Conservation (phyloP, 148 eudicot genomes). For the Rhododendron vialii region DNA sequence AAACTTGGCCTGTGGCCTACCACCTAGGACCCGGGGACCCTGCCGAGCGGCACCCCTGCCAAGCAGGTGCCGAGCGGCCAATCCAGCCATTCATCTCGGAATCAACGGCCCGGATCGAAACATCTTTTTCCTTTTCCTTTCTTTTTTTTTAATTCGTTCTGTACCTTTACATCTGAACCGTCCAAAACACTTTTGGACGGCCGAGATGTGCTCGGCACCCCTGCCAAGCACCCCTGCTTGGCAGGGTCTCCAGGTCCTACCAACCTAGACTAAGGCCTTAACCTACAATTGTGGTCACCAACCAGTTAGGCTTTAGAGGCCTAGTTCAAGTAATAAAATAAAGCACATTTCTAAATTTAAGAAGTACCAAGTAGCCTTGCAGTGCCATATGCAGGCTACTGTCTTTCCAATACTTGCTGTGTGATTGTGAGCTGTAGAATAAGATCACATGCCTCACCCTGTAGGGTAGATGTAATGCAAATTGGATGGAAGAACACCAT, state of each 20-base stretch:
- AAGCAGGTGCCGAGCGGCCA: too few relatives aligned
- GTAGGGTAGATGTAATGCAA: background rate
- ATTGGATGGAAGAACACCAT: background rate
- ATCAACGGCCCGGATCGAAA: too few relatives aligned
- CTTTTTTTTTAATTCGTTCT: too few relatives aligned
- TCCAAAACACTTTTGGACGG: too few relatives aligned
- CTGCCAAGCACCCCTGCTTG: too few relatives aligned
- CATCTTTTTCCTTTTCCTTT: too few relatives aligned
- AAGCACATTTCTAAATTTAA: background rate
- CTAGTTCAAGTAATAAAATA: background rate
- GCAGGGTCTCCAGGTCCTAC: too few relatives aligned
- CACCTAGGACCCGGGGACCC: too few relatives aligned
- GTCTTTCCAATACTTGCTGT: background rate
- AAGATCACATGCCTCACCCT: background rate
- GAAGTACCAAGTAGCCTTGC: background rate
- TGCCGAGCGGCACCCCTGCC: too few relatives aligned
- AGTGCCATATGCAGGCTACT: background rate
- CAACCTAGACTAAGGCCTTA: background rate
- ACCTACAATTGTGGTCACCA: background rate
- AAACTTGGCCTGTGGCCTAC: background rate
- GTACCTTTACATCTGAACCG: too few relatives aligned
- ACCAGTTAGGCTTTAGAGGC: background rate
- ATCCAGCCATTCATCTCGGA: too few relatives aligned
- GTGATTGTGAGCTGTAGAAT: background rate
- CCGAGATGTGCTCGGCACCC: too few relatives aligned